Evolutionary conservation across 2,329 filamentous ascomycete genomes (phyloP), one percentile per base, ranked within the genome.

Genomic region (Penicillium sp.): DNA sequence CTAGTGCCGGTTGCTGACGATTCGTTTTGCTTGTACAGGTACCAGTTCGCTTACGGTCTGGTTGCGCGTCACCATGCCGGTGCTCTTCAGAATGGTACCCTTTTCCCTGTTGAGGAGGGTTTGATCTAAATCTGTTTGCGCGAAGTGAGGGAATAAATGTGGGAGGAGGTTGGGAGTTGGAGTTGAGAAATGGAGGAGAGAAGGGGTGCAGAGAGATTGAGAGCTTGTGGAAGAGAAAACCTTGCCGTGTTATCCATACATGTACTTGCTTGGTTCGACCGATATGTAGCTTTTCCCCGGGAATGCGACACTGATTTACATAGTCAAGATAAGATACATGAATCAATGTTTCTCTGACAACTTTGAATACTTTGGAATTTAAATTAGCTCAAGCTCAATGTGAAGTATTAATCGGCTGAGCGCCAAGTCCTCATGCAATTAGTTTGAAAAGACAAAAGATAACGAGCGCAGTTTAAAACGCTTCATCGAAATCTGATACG

Each of bases 31-130:
- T 32, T 47, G 8, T 48, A 13, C 32, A 65, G 63, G 55, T 74
- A 67, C 62, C 68, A 63, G 66, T 86, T 87, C 2, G 82, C 79
- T 27, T 89, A 88, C 68, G 85, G 84, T 1, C 79, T 81, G 67
- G 67, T 89, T 48, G 85, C 86, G 19, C 74, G 86, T 50, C 80
- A 76, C 6, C 86, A 89, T 67, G 80, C 76, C 4, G 82, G 80
- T 10, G 84, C 86, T 4, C 74, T 87, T 38, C 63, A 76, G 51
- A 84, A 85, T 44, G 86, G 86, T 0, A 83, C 80, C 0, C 60
- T 88, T 9, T 65, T 79, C 14, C 76, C 81, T 1, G 83, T 85
- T 0, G 80, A 89, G 74, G 9, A 38, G 23, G 49, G 35, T 9
- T 47, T 65, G 46, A 63, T 53, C 11, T 53, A 35, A 41, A 19